Evolutionary conservation across 768 basidiomycete species (phyloP).

Genomic region (Suillus lakei): DNA sequence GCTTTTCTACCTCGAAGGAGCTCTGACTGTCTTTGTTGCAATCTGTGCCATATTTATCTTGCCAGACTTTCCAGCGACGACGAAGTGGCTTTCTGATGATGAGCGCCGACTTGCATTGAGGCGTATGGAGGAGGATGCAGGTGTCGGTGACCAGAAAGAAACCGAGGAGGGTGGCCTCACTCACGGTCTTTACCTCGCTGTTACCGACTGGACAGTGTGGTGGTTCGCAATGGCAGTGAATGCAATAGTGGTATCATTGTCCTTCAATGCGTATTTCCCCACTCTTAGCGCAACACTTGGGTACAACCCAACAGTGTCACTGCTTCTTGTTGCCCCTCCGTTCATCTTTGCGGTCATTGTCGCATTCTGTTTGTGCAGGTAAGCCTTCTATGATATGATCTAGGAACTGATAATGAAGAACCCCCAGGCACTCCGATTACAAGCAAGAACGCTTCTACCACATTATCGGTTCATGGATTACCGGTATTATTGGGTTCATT

Average conservation of each 20-base stretch:
- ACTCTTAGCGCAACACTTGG: slow-evolving; percentile 77
- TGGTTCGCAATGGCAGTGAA: slow-evolving; percentile 63
- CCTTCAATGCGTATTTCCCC: slow-evolving; percentile 85
- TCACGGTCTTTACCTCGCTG: slow-evolving; percentile 60
- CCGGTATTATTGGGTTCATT: slow-evolving; percentile 72
- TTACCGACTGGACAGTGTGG: slow-evolving; percentile 84
- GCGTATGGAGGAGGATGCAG: slow-evolving; percentile 69
- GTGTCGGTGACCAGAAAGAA: slow-evolving; percentile 57
- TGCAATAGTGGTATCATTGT: slow-evolving; percentile 50
- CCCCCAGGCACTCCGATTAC: slow-evolving; percentile 67
- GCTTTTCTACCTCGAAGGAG: slow-evolving; percentile 55
- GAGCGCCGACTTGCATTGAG: slow-evolving; percentile 53
- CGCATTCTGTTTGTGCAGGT: slow-evolving; percentile 59
- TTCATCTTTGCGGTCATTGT: slow-evolving; percentile 64
- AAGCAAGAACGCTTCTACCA: slow-evolving; percentile 76
- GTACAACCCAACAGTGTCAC: slow-evolving; percentile 61
- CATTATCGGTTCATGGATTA: slow-evolving; percentile 52
- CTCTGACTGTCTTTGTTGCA: slow-evolving; percentile 49
- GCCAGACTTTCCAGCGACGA: slow-evolving; percentile 51
- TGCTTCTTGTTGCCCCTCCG: slow-evolving; percentile 80
- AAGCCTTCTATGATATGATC: slow-evolving; percentile 13
- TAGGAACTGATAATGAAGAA: not conserved
- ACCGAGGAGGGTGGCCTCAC: slow-evolving; percentile 43
- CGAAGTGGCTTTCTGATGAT: slow-evolving; percentile 39
- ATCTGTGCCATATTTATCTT: slow-evolving; percentile 50